These are phyloP conservation scores for Aspergillus nanangensis DNA, from an alignment of 495 filamentous ascomycete genomes.

Conservation along the genomic window DNA sequence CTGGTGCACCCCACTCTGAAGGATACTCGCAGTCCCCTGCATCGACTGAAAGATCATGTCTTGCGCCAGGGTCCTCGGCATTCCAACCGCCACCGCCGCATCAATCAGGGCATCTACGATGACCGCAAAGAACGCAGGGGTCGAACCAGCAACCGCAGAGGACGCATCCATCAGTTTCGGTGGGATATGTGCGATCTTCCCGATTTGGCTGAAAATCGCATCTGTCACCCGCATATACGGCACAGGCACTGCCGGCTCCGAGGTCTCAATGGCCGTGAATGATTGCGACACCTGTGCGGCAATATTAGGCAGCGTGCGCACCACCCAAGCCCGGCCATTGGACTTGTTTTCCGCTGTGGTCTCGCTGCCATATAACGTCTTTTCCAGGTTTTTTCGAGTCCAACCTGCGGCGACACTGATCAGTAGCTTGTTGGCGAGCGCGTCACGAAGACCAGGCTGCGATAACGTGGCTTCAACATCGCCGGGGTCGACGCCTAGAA, in stretches of 20 bases:
- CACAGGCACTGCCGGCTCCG: slow-evolving; percentile 20
- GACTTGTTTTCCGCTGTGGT: slow-evolving; percentile 10
- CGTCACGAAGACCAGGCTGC: slow-evolving; percentile 19
- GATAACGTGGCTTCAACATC: slow-evolving; percentile 22
- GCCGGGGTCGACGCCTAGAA: slow-evolving; percentile 30
- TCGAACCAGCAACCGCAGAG: slow-evolving; percentile 36
- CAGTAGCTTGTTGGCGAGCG: slow-evolving; percentile 25
- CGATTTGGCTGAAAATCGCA: slow-evolving; percentile 36
- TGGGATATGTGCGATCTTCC: slow-evolving; percentile 25
- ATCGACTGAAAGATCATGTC: slow-evolving; percentile 37
- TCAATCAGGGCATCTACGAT: slow-evolving; percentile 40
- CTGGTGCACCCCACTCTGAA: slow-evolving; percentile 36
- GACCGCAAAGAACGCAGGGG: slow-evolving; percentile 40
- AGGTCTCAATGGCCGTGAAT: slow-evolving; percentile 32
- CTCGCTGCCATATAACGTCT: slow-evolving; percentile 22
- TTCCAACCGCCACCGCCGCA: slow-evolving; percentile 39
- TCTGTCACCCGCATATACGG: slow-evolving; percentile 21
- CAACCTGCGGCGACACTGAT: slow-evolving; percentile 43
- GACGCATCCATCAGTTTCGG: slow-evolving; percentile 32
- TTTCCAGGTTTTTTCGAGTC: slow-evolving; percentile 26
- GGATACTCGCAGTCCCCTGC: slow-evolving; percentile 33
- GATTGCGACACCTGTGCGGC: slow-evolving; percentile 33
- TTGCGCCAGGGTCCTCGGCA: slow-evolving; percentile 35
- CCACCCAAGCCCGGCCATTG: slow-evolving; percentile 18
- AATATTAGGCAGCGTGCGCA: slow-evolving; percentile 38